These are phyloP conservation scores for Nakaseomyces delphensis DNA, from an alignment of 1,139 yeast species.

Conservation along the genomic window DNA sequence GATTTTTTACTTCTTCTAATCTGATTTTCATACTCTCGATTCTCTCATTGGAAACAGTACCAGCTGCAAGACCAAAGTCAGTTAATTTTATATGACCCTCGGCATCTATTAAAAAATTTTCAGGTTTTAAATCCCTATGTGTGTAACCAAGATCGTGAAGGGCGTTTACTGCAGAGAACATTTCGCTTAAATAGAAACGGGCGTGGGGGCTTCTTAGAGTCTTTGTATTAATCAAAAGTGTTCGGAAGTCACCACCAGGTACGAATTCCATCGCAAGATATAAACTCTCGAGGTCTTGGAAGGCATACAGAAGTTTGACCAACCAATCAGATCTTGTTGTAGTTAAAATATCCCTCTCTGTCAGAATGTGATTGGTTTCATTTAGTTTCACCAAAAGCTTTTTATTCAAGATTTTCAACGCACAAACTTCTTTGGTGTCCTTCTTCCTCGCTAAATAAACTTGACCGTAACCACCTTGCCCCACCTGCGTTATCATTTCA, in stretches of 20 bases:
- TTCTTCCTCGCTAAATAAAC: conserved; percentile 90
- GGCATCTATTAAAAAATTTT: conserved; percentile 87
- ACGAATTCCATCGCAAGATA: conserved; percentile 98
- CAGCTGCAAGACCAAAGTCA: conserved; percentile 96
- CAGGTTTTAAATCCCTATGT: conserved; percentile 96
- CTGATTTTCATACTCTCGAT: conserved; percentile 88
- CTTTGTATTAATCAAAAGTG: conserved; percentile 86
- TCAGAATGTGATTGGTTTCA: conserved; percentile 90
- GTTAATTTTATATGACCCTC: conserved; percentile 95
- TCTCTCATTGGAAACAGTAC: conserved; percentile 85
- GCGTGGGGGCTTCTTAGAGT: conserved; percentile 92
- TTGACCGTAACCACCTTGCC: conserved; percentile 99
- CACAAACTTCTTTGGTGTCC: conserved; percentile 93
- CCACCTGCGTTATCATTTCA: conserved; percentile 93
- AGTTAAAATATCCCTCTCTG: conserved; percentile 93
- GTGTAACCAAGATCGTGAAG: conserved; percentile 92
- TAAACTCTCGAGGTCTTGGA: conserved; percentile 85
- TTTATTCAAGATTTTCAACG: conserved; percentile 85
- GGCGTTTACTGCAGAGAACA: conserved; percentile 91
- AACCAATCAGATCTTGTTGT: conserved; percentile 95
- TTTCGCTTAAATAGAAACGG: conserved; percentile 86
- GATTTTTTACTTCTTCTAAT: conserved; percentile 68
- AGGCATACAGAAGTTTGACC: conserved; percentile 85
- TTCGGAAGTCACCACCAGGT: conserved; percentile 98
- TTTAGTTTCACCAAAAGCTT: conserved; percentile 77